These are phyloP conservation scores for Alternaria gansuensis DNA, from an alignment of 2,329 filamentous ascomycete genomes.

Conservation along the genomic window DNA sequence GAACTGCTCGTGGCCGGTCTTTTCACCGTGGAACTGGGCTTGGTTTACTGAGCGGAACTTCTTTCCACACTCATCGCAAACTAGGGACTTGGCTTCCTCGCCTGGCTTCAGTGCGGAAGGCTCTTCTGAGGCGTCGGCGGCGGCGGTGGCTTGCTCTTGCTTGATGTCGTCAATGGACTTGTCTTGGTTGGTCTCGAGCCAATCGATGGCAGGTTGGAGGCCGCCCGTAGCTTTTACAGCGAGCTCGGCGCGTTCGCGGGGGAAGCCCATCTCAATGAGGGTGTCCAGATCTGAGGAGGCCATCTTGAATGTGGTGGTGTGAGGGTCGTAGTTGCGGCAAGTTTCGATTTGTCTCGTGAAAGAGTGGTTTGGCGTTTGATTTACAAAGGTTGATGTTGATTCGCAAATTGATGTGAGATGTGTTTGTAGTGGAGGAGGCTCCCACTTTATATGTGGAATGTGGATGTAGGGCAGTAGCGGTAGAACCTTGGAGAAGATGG, in stretches of 20 bases:
- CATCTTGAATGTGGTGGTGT: conserved; percentile 45
- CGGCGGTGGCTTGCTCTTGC: conserved; percentile 51
- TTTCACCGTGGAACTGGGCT: conserved; percentile 89
- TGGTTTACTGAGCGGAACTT: conserved; percentile 82
- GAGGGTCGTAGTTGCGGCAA: conserved; percentile 14
- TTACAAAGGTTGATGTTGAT: neutral
- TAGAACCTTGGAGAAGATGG: conserved; percentile 27
- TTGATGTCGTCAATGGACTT: conserved; percentile 85
- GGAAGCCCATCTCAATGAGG: conserved; percentile 78
- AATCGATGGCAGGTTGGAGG: conserved; percentile 87
- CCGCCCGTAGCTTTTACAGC: conserved; percentile 85
- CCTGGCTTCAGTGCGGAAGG: conserved; percentile 74
- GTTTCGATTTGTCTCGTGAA: conserved; percentile 3
- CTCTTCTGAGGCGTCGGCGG: conserved; percentile 56
- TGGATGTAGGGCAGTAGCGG: conserved; percentile 23
- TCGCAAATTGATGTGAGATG: conserved; percentile 5
- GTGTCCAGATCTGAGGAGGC: conserved; percentile 64
- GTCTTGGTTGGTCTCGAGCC: conserved; percentile 92
- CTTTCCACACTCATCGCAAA: conserved; percentile 96
- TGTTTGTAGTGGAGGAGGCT: conserved; percentile 7
- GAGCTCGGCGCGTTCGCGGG: conserved; percentile 79
- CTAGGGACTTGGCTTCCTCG: conserved; percentile 77
- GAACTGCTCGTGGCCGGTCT: conserved; percentile 91
- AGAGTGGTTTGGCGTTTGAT: conserved; percentile 9
- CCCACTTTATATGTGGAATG: conserved; percentile 10